Evolutionary conservation across 164 flowering plant species (phyloP), one percentile per base, ranked within the genome.

Genomic region (Vitis rupestris): DNA sequence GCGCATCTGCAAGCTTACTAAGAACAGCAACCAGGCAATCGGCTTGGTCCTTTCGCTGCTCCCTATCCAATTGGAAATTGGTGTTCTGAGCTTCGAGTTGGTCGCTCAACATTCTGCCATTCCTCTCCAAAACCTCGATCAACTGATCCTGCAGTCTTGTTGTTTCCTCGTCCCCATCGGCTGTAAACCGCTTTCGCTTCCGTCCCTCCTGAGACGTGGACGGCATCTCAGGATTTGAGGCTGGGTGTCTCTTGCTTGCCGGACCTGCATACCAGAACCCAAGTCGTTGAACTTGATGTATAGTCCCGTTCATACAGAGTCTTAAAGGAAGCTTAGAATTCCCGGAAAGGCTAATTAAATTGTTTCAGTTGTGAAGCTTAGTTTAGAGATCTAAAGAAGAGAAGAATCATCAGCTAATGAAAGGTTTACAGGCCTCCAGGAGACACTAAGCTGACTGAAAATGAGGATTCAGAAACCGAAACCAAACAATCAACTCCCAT

Each of bases 1-100:
- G 70, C 49, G 97, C 89, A 77, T 91, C 97, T 1, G 98, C 97
- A 14, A 94, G 85, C 81, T 87, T 91, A 70, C 79, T 75, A 52
- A 94, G 89, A 47, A 89, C 97, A 48, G 80, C 80, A 63, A 90
- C 78, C 61, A 91, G 74, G 79, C 81, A 81, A 73, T 79, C 75
- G 0, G 80, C 76, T n/a, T 86, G 85, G 61, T 84, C 87, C 53
- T 84, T 87, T 71, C 92, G 64, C 70, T 87, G 97, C 67, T 90
- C 89, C 65, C 91, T 81, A 62, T 88, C 97, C 78, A 85, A 50
- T 62, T 82, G 78, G 51, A 67, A 75, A 66, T 86, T 86, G 53
- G 63, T 67, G 76, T 90, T 90, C 64, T 90, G 94, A 63, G 88
- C 86, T 79, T 91, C 91, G 11, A 94, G 86, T 67, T 89, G 93